Evolutionary conservation across 345 rosid genomes (phyloP), one percentile per base, ranked within the genome.

Genomic region (Populus deltoides): DNA sequence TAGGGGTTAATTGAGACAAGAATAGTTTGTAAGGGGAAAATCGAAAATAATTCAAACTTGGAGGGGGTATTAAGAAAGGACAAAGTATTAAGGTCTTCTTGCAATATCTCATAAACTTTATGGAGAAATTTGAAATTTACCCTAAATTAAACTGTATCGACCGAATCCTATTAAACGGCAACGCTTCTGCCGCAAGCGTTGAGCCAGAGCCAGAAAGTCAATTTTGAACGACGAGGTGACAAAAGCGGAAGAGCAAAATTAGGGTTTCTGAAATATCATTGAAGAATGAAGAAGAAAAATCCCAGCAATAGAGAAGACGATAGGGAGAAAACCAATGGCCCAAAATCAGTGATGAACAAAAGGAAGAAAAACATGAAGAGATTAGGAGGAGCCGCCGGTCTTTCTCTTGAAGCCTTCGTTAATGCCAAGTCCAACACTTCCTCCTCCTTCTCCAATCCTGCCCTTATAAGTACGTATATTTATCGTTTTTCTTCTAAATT

Each of bases 341-440:
- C 86, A 53, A 83, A 73, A 75, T 73, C 75, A 53, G 49, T 39
- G 8, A 73, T 76, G 79, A 76, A 68, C 39, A 75, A 45, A 82
- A 85, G 81, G 75, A 83, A 68, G 82, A 90, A 82, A 89, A 95
- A 93, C 87, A 78, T 90, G 84, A 84, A 72, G 86, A 87, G 96
- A 75, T 79, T 93, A 53, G 92, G 98, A 73, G 99, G 98, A 71
- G 22, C 51, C 13, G 77, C 84, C 49, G 97, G 92, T 74, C 98
- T 95, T 77, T 93, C 98, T 11, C 98, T 95, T 38, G 88, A 90
- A 76, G 89, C 92, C 12, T 93, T 92, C 70, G 96, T 92, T 24
- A 92, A 89, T 77, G 80, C 88, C 47, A 93, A 91, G 82, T 88
- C 93, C 7, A 81, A 73, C 12, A 81, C 69, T 80, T 81, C 68